Evolutionary conservation across 23 red algal species (phyloP).

Genomic region (Chondrus crispus): DNA sequence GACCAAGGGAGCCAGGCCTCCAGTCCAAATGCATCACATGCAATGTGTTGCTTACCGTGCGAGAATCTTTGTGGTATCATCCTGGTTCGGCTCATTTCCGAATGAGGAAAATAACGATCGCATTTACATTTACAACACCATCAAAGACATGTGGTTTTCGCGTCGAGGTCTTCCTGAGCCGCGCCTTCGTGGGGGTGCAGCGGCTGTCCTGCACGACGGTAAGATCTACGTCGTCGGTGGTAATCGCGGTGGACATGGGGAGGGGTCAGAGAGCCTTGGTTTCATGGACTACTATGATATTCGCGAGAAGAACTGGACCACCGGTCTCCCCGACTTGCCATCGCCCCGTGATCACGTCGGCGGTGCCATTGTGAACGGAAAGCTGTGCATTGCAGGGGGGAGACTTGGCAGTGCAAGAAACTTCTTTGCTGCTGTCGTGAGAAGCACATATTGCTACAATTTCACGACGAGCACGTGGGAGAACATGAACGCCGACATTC

Average conservation of each 20-base stretch:
- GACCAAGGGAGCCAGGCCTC: background rate
- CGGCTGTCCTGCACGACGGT: slow-evolving; percentile 39
- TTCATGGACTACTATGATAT: slow-evolving; percentile 68
- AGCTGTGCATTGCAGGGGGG: slow-evolving; percentile 65
- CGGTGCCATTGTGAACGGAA: slow-evolving; percentile 21
- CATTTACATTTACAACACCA: slow-evolving; percentile 54
- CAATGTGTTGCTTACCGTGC: slow-evolving; percentile 37
- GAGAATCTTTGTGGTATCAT: slow-evolving; percentile 19
- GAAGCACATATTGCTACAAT: slow-evolving; percentile 23
- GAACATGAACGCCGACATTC: slow-evolving; percentile 29
- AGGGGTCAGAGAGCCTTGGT: background rate
- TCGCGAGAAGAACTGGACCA: background rate
- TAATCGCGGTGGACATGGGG: slow-evolving; percentile 63
- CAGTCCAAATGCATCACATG: slow-evolving; percentile 67
- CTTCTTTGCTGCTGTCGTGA: slow-evolving; percentile 36
- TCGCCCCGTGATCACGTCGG: slow-evolving; percentile 49
- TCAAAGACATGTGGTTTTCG: slow-evolving; percentile 11
- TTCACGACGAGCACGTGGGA: slow-evolving; percentile 25
- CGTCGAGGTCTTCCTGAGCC: background rate
- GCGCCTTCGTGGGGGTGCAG: slow-evolving; percentile 38
- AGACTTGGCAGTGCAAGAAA: slow-evolving; percentile 3
- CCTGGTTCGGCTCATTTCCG: slow-evolving; percentile 52
- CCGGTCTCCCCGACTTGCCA: slow-evolving; percentile 22
- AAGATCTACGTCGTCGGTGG: slow-evolving; percentile 62
- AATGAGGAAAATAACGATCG: slow-evolving; percentile 14